Conservation (phyloP, 495 filamentous ascomycete genomes). For the Staphylotrichum longicolle region DNA sequence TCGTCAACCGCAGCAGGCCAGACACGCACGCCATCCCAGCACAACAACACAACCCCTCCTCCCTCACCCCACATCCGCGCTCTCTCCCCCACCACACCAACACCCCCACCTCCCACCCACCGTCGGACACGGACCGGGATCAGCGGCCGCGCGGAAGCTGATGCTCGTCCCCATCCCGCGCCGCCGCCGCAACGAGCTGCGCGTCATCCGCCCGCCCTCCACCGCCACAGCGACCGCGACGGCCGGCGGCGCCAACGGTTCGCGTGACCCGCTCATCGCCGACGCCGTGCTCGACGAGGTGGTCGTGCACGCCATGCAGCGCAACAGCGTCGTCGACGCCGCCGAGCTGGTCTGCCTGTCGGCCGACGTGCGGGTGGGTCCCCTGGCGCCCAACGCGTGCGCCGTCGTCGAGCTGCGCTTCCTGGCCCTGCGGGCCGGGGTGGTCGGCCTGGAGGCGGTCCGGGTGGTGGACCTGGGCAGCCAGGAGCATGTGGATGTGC, state of each 20-base stretch:
- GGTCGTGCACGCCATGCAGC: slow-evolving; percentile 79
- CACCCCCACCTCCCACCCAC: not conserved
- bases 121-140: not conserved
- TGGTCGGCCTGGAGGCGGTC: slow-evolving; percentile 75
- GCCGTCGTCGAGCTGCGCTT: slow-evolving; percentile 78
- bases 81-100: not conserved
- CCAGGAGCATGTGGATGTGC: slow-evolving; percentile 78
- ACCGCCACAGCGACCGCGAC: slow-evolving; percentile 29
- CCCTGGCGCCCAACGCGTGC: slow-evolving; percentile 72
- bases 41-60: not conserved
- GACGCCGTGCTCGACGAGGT: slow-evolving; percentile 84
- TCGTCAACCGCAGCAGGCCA: slow-evolving; percentile 70
- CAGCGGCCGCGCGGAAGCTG: slow-evolving; percentile 60
- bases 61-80: not conserved
- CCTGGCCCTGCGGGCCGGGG: slow-evolving; percentile 69
- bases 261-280: slow-evolving; percentile 48
- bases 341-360: slow-evolving; percentile 77
- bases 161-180: slow-evolving; percentile 76
- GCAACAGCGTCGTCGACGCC: slow-evolving; percentile 65
- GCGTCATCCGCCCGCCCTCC: slow-evolving; percentile 56
- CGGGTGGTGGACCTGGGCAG: slow-evolving; percentile 77
- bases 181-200: slow-evolving; percentile 64
- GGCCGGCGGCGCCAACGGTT: not conserved
- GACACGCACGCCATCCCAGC: not conserved
- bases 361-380: slow-evolving; percentile 79